phyloP scores from a whole-genome alignment of 2,329 filamentous ascomycete genomes.

The Calonectria pauciramosa region DNA sequence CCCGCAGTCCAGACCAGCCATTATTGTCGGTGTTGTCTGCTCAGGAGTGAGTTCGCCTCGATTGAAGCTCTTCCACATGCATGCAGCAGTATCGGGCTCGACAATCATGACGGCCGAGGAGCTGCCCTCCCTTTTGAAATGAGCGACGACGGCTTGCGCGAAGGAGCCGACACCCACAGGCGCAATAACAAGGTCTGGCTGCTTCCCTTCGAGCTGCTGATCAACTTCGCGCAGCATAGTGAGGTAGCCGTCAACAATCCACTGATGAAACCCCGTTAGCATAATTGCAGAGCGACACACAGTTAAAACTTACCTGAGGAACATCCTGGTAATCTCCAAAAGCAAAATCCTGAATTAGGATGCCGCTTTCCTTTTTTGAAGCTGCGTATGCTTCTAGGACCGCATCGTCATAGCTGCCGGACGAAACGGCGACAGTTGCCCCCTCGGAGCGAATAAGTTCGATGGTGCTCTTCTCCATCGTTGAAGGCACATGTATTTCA shows the following conservation, averaged over 20 bases:
- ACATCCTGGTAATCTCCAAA: constrained; percentile 77
- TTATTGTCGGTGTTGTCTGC: constrained; percentile 73
- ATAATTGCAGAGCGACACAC: rapidly evolving
- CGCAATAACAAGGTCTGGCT: constrained; percentile 66
- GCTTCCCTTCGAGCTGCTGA: constrained; percentile 62
- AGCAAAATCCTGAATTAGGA: constrained; percentile 78
- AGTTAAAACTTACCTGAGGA: constrained; percentile 61
- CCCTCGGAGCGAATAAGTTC: constrained; percentile 73
- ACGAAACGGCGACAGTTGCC: constrained; percentile 67
- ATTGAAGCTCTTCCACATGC: constrained; percentile 67
- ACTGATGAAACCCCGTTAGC: constrained; percentile 53
- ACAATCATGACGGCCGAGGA: constrained; percentile 69
- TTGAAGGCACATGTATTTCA: constrained; percentile 73
- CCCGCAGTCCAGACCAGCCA: constrained; percentile 81
- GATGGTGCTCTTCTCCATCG: constrained; percentile 68
- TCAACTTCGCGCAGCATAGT: constrained; percentile 81
- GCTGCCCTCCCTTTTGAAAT: constrained; percentile 67
- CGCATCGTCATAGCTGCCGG: constrained; percentile 75
- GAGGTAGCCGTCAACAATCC: constrained; percentile 83
- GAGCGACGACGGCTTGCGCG: constrained; percentile 75
- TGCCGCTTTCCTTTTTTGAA: constrained; percentile 54
- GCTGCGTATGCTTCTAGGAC: constrained; percentile 63
- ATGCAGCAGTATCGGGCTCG: constrained; percentile 76
- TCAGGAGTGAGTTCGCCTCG: constrained; percentile 63
- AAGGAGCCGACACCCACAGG: constrained; percentile 82